Conservation (phyloP, 345 rosid species). For the Salix exigua region DNA sequence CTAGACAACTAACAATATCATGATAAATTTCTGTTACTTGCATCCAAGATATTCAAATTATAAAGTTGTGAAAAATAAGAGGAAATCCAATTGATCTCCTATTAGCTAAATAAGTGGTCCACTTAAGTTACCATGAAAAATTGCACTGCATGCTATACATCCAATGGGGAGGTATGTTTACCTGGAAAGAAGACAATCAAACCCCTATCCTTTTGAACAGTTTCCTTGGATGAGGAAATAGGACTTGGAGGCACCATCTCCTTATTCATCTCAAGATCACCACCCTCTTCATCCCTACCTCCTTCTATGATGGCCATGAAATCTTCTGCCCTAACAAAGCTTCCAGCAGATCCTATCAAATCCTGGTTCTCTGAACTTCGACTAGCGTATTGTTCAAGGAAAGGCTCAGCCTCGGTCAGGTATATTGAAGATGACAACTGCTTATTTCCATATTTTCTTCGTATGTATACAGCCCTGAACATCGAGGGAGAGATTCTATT, state of each 20-base stretch:
- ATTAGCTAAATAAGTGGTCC: not conserved
- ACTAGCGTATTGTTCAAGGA: slow-evolving; percentile 76
- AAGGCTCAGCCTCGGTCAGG: slow-evolving; percentile 91
- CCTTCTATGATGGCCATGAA: slow-evolving; percentile 78
- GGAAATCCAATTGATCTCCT: not conserved
- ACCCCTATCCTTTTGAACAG: slow-evolving; percentile 65
- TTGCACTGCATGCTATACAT: not conserved
- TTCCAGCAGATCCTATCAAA: slow-evolving; percentile 91
- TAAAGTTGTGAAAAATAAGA: not conserved
- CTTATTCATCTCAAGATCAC: slow-evolving; percentile 64
- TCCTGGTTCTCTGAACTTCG: slow-evolving; percentile 66
- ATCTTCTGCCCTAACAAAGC: slow-evolving; percentile 61
- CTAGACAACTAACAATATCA: no score
- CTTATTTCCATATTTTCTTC: slow-evolving; percentile 59
- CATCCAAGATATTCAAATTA: not conserved
- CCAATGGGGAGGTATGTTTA: slow-evolving; percentile 21
- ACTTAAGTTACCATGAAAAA: not conserved
- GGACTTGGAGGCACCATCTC: slow-evolving; percentile 48
- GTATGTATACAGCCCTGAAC: slow-evolving; percentile 71
- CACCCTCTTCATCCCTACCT: slow-evolving; percentile 87
- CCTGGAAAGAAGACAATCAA: slow-evolving; percentile 95
- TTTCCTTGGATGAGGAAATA: slow-evolving; percentile 38
- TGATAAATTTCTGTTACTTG: no score
- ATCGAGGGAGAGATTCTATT: slow-evolving; percentile 5
- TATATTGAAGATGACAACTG: slow-evolving; percentile 71